Evolutionary conservation across 192 early-diverging fungal genomes (phyloP).

Genomic region (Geosiphon pyriformis): DNA sequence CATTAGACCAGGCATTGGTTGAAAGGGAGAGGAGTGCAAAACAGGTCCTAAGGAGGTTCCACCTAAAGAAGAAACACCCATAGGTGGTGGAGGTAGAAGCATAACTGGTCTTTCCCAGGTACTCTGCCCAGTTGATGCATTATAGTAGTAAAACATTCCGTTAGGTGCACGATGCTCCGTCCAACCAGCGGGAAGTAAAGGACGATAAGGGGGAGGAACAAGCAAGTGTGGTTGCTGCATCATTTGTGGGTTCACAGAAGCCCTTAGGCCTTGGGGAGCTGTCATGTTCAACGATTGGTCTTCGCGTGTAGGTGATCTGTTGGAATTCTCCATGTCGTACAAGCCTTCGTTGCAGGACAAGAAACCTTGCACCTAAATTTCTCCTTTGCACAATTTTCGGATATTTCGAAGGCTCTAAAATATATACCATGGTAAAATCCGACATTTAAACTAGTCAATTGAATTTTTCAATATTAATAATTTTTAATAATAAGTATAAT

Average conservation of each 20-base stretch:
- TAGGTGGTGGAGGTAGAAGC: constrained; percentile 23
- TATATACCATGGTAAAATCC: too few species aligned
- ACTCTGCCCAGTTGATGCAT: constrained; percentile 59
- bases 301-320: constrained; percentile 11
- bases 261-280: not conserved
- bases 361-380: too few species aligned
- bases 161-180: constrained; percentile 54
- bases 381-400: too few species aligned
- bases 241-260: not conserved
- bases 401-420: too few species aligned
- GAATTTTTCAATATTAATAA: too few species aligned
- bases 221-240: constrained; percentile 10
- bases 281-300: not conserved
- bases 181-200: constrained; percentile 51
- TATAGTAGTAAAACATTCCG: constrained; percentile 71
- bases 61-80: constrained; percentile 27
- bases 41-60: constrained; percentile 22
- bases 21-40: constrained; percentile 25
- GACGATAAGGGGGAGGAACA: constrained; percentile 9
- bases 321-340: too few species aligned
- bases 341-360: too few species aligned
- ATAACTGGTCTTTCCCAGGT: constrained; percentile 58
- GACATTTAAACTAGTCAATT: too few species aligned
- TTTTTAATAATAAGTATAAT: too few species aligned
- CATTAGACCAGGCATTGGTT: constrained; percentile 21